Evolutionary conservation across 2,329 filamentous ascomycete species (phyloP), one percentile per base, ranked within the genome.

Genomic region (Aureobasidium subglaciale): DNA sequence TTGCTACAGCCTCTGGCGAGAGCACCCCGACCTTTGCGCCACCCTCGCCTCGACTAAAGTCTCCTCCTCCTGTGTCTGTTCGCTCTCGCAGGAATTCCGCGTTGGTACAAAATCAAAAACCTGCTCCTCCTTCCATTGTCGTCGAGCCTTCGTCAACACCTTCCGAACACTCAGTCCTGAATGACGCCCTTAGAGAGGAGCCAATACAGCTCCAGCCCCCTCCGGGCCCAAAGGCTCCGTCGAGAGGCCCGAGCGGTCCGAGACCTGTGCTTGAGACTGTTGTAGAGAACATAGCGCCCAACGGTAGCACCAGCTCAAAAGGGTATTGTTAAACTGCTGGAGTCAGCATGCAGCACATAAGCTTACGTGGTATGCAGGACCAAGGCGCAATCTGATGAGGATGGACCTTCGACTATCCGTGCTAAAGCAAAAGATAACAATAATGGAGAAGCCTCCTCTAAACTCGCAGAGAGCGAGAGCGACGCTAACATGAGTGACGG

Each of bases 1-100:
- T 75, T 50, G 78, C 86, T 52, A 62, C 77, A 37, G 70, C 68
- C 18, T 68, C 67, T 55, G 71, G 72, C 45, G 73, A 75, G 54
- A 74, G 64, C 57, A 78, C 78, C 53, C 83, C 83, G 59, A 81
- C 85, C 70, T 92, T 54, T 22, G 27, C 88, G 87, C 87, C 88
- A 24, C 73, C 86, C 59, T 91, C 88, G 43, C 88, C 88, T 42
- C 81, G 88, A 59, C 69, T 93, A 60, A 87, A 85, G 67, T 90
- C 88, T 7, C 88, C 88, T 55, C 87, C 88, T 18, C 87, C 87
- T 11, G 67, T 74, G 34, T 64, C 67, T 53, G 69, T 70, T 3
- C 70, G 66, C 50, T 75, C 73, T 27, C 68, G 74, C 67, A 67
- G 71, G 55, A 73, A 73, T 59, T 76, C 75, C 15, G 22, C 35